phyloP scores from a whole-genome alignment of 2,329 filamentous ascomycete genomes.

The Fusarium sp. region DNA sequence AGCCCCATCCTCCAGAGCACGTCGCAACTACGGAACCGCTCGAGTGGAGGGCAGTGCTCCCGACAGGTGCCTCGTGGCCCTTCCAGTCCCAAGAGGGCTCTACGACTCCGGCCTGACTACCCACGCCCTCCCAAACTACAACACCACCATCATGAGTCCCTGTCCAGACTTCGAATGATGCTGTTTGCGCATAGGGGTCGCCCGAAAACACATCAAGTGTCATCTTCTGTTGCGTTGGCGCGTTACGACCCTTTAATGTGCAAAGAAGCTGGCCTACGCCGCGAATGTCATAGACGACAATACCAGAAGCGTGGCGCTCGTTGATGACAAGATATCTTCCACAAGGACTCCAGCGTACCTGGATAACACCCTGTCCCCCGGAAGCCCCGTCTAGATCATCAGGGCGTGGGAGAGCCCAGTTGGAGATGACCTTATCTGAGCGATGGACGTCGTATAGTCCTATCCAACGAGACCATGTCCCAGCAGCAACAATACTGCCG shows the following conservation, averaged over 20 bases:
- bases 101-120: conserved; percentile 57
- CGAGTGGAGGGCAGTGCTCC: conserved; percentile 62
- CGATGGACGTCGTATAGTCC: conserved; percentile 72
- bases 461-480: conserved; percentile 73
- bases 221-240: conserved; percentile 67
- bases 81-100: conserved; percentile 63
- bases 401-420: conserved; percentile 71
- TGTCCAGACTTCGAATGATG: conserved; percentile 72
- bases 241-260: conserved; percentile 63
- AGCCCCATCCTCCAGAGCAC: conserved; percentile 66
- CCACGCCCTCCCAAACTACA: conserved; percentile 70
- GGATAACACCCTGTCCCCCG: conserved; percentile 72
- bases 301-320: conserved; percentile 66
- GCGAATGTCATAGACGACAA: conserved; percentile 73
- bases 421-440: conserved; percentile 65
- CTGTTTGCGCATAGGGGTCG: conserved; percentile 40
- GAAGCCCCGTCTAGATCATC: conserved; percentile 69
- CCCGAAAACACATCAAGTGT: conserved; percentile 66
- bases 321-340: conserved; percentile 72
- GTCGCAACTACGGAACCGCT: conserved; percentile 68
- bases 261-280: conserved; percentile 68
- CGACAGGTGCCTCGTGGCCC: conserved; percentile 60
- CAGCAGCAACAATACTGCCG: conserved; percentile 65
- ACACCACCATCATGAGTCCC: conserved; percentile 66
- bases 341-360: conserved; percentile 72